A percentile compares a stretch with the other conserved stretches of the same genome.
phyloP scores from a whole-genome alignment of 192 early-diverging fungal genomes.

The Coemansia sp. region DNA sequence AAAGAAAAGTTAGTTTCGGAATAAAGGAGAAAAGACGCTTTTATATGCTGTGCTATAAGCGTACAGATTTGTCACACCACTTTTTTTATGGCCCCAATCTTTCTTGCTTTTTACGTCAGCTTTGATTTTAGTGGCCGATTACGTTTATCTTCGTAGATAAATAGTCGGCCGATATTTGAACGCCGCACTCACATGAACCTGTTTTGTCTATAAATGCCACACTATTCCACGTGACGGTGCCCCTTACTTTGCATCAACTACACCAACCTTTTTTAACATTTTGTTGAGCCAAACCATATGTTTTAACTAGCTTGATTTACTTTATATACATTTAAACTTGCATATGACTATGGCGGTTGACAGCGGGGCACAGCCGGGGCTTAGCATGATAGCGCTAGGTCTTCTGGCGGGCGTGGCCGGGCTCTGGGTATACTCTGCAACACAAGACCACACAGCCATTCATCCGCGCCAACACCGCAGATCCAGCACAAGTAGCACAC shows the following conservation, averaged over 20 bases:
- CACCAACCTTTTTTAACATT: neutral
- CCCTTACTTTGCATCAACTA: neutral
- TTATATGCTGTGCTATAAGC: too few species aligned
- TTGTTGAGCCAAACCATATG: too few species aligned
- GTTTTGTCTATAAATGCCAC: too few species aligned
- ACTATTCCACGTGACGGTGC: neutral
- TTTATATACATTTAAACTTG: neutral
- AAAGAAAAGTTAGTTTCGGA: neutral
- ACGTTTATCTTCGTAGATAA: neutral
- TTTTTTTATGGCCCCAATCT: neutral
- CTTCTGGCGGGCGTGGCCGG: constrained; percentile 41
- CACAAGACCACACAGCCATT: constrained; percentile 3
- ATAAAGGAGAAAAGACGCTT: neutral
- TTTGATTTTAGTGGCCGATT: neutral
- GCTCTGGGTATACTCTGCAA: constrained; percentile 42
- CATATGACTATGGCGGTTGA: constrained; percentile 6
- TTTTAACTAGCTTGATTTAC: neutral
- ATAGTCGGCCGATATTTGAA: constrained; percentile 4
- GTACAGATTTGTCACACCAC: neutral
- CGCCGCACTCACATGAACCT: neutral
- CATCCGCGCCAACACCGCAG: constrained; percentile 1
- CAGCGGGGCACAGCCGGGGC: constrained; percentile 18
- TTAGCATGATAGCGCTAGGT: constrained; percentile 39
- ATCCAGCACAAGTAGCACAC: neutral
- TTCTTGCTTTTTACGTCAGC: too few species aligned